Conservation (phyloP, 116 monocot species). For the Posidonia oceanica region DNA sequence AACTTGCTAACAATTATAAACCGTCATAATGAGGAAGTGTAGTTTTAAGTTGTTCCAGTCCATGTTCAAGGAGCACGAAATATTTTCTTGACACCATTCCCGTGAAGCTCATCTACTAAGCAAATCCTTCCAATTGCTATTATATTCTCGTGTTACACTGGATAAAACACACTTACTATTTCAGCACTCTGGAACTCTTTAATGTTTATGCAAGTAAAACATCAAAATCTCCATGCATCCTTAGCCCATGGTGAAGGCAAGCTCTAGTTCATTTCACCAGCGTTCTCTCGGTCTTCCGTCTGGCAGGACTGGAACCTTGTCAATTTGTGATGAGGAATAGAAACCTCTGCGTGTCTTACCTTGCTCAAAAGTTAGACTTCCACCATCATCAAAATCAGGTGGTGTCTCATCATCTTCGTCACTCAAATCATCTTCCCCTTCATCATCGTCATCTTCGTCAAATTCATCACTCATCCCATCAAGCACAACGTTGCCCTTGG, state of each 20-base stretch:
- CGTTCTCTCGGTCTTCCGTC: constrained; percentile 78
- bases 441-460: constrained; percentile 3
- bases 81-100: too few species aligned
- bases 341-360: constrained; percentile 2
- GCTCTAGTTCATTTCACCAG: constrained; percentile 37
- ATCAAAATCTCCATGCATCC: constrained; percentile 24
- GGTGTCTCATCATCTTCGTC: constrained; percentile 66
- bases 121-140: too few species aligned
- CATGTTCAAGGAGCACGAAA: too few species aligned
- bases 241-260: constrained; percentile 9
- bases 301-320: constrained; percentile 48
- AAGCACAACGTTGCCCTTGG: constrained; percentile 19
- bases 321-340: constrained; percentile 10
- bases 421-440: constrained; percentile 42
- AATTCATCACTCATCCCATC: constrained; percentile 24
- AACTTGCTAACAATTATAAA: too few species aligned
- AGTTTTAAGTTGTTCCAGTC: too few species aligned
- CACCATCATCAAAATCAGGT: constrained; percentile 48
- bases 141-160: too few species aligned
- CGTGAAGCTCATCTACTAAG: too few species aligned
- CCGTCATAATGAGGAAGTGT: too few species aligned
- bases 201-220: too few species aligned
- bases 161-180: too few species aligned
- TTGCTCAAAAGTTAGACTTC: constrained; percentile 17
- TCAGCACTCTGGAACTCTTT: too few species aligned